These are phyloP conservation scores for Anthracocystis panici-leucophaei DNA, from an alignment of 1,284 basidiomycete genomes.

Conservation along the genomic window DNA sequence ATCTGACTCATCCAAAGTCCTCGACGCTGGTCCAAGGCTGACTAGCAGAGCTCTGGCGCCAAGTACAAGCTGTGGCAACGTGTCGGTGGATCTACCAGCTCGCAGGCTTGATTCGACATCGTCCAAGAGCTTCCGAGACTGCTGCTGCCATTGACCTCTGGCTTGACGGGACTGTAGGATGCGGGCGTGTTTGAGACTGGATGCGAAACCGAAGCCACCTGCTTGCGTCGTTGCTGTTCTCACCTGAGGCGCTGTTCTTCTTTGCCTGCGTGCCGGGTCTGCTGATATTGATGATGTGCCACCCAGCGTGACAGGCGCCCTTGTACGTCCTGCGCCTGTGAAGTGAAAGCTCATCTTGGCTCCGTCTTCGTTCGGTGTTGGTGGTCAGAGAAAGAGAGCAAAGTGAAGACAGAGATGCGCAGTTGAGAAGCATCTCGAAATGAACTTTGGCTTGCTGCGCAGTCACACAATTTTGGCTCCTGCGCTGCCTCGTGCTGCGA, in stretches of 20 bases:
- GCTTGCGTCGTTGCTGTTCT: conserved; percentile 40
- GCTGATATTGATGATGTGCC: conserved; percentile 31
- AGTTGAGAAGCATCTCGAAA: not conserved
- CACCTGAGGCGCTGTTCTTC: conserved; percentile 38
- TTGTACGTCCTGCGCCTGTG: conserved; percentile 43
- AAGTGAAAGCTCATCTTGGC: conserved; percentile 52
- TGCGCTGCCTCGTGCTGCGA: too few relatives aligned
- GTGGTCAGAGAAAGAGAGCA: not conserved
- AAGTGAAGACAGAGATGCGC: not conserved
- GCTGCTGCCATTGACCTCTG: conserved; percentile 19
- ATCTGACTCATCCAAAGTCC: conserved; percentile 19
- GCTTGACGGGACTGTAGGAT: conserved; percentile 26
- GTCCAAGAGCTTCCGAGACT: conserved; percentile 13
- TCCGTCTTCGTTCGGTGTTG: not conserved
- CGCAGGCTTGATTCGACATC: conserved; percentile 5
- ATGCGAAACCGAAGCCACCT: conserved; percentile 22
- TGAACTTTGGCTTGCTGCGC: conserved; percentile 1
- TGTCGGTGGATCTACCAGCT: not conserved
- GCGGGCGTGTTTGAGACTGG: conserved; percentile 35
- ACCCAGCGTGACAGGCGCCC: conserved; percentile 45
- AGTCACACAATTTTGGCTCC: not conserved
- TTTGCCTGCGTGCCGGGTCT: conserved; percentile 45
- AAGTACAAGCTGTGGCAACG: conserved; percentile 11
- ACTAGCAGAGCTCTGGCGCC: conserved; percentile 27
- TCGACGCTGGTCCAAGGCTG: conserved; percentile 28